Percentiles rank a stretch among this genome's conserved stretches.
phyloP scores from a whole-genome alignment of 441 rosid genomes.

The Populus hybrid region DNA sequence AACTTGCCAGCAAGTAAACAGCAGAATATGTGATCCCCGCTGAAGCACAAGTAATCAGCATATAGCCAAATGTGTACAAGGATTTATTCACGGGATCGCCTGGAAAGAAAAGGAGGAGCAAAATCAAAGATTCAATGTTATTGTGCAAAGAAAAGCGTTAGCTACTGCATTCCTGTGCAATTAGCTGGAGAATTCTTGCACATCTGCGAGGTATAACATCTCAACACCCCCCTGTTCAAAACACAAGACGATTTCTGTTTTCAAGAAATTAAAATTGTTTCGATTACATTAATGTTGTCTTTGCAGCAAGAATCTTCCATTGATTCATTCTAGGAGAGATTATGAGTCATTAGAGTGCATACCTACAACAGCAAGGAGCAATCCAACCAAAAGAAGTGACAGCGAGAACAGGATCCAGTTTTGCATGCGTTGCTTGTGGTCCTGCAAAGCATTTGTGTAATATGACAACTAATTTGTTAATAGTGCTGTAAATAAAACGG shows the following conservation, averaged over 20 bases:
- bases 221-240: neutral
- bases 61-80: conserved; percentile 26
- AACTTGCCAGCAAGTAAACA: conserved; percentile 26
- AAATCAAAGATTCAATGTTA: neutral
- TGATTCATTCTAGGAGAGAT: neutral
- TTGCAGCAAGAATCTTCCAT: neutral
- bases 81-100: conserved; percentile 32
- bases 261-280: neutral
- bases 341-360: neutral
- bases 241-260: neutral
- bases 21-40: conserved; percentile 29
- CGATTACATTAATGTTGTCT: neutral
- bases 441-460: conserved; percentile 18
- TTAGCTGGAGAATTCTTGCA: neutral
- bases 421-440: conserved; percentile 23
- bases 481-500: neutral
- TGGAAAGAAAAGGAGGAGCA: conserved; percentile 2
- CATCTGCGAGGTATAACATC: neutral
- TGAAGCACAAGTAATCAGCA: conserved; percentile 27
- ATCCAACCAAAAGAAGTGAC: conserved; percentile 23
- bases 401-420: conserved; percentile 24
- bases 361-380: conserved; percentile 22
- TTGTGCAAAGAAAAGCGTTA: neutral
- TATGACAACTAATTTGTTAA: neutral
- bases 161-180: neutral